phyloP scores from a whole-genome alignment of 2,329 filamentous ascomycete species.

The Aspergillus sp. region DNA sequence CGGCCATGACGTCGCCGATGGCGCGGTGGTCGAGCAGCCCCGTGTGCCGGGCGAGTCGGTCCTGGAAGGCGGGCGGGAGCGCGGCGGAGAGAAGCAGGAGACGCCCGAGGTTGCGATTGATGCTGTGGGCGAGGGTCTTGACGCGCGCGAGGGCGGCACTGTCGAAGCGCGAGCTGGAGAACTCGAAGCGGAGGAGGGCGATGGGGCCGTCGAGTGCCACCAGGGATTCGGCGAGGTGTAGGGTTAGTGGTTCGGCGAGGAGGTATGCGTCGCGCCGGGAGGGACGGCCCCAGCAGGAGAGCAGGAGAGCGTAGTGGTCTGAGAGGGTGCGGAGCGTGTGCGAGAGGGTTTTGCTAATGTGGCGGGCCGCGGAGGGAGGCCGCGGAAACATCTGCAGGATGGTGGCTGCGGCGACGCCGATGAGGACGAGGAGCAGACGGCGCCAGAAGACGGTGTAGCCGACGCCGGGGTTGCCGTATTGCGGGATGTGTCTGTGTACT shows the following conservation, averaged over 20 bases:
- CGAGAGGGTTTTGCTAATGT: conserved; percentile 47
- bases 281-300: conserved; percentile 44
- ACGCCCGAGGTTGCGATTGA: conserved; percentile 33
- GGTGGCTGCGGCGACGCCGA: conserved; percentile 44
- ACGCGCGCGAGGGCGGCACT: conserved; percentile 30
- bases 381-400: conserved; percentile 49
- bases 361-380: conserved; percentile 46
- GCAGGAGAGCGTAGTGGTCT: conserved; percentile 50
- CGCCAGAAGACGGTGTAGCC: conserved; percentile 52
- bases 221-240: conserved; percentile 33
- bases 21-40: conserved; percentile 44
- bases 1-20: conserved; percentile 53
- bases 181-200: conserved; percentile 35
- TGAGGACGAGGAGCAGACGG: conserved; percentile 41
- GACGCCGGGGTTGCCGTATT: conserved; percentile 47
- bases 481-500: conserved; percentile 33
- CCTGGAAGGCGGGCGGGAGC: conserved; percentile 40
- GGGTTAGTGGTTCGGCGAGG: conserved; percentile 29
- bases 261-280: conserved; percentile 19
- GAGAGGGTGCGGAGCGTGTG: conserved; percentile 43
- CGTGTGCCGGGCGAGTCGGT: conserved; percentile 34
- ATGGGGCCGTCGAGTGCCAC: conserved; percentile 33
- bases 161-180: conserved; percentile 40
- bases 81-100: conserved; percentile 34
- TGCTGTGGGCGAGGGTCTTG: conserved; percentile 28